A percentile compares a stretch with the other conserved stretches of the same genome.
Evolutionary conservation across 176 grass and related monocot genomes (phyloP).

Genomic region (Triticum urartu): DNA sequence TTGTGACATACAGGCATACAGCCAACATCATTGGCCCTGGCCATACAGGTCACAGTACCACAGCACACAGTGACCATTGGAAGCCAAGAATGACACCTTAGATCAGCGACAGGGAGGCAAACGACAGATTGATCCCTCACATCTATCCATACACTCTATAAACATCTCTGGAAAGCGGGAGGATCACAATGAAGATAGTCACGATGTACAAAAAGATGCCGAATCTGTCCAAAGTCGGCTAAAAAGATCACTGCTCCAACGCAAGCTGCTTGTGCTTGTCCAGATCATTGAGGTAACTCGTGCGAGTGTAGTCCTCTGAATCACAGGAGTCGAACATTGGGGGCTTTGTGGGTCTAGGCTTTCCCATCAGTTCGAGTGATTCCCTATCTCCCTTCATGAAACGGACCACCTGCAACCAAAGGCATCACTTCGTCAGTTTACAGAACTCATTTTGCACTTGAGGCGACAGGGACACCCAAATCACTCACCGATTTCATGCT

Average conservation of each 20-base stretch:
- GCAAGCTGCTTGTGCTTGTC: slow-evolving; percentile 95
- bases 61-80: background rate
- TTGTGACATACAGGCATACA: background rate
- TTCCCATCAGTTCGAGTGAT: slow-evolving; percentile 52
- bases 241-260: slow-evolving; percentile 58
- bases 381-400: slow-evolving; percentile 66
- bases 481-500: slow-evolving; percentile 77
- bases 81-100: slow-evolving; percentile 36
- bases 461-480: background rate
- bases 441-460: background rate
- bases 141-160: slow-evolving; percentile 39
- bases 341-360: slow-evolving; percentile 45
- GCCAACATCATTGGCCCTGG: background rate
- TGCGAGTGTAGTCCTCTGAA: slow-evolving; percentile 85
- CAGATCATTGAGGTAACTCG: slow-evolving; percentile 85
- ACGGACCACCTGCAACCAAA: slow-evolving; percentile 53
- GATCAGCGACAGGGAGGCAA: slow-evolving; percentile 32
- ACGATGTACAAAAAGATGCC: slow-evolving; percentile 49
- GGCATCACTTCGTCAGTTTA: slow-evolving; percentile 18
- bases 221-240: slow-evolving; percentile 19
- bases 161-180: slow-evolving; percentile 37
- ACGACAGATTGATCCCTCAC: slow-evolving; percentile 41
- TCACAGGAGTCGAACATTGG: slow-evolving; percentile 70
- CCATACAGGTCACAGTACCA: slow-evolving; percentile 11
- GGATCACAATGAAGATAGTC: slow-evolving; percentile 29